Evolutionary conservation across 352 stramenopile genomes (phyloP).

Genomic region (Pythium volutum): DNA sequence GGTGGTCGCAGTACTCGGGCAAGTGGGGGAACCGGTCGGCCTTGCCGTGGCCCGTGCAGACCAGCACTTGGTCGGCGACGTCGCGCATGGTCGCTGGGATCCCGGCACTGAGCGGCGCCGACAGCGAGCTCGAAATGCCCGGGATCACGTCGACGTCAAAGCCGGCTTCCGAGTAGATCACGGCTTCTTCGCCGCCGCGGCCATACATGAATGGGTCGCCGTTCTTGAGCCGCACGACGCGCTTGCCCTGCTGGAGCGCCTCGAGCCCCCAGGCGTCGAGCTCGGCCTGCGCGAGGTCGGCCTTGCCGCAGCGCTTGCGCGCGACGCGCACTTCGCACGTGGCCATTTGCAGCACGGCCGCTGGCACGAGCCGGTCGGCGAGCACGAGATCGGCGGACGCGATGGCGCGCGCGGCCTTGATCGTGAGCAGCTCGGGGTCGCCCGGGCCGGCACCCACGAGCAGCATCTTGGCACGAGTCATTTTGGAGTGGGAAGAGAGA

Average conservation of each 20-base stretch:
- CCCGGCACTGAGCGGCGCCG: conserved; percentile 89
- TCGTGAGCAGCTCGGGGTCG: conserved; percentile 93
- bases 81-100: conserved; percentile 96
- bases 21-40: conserved; percentile 91
- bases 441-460: conserved; percentile 91
- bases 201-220: conserved; percentile 98
- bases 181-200: conserved; percentile 92
- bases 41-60: conserved; percentile 94
- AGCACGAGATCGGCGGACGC: conserved; percentile 91
- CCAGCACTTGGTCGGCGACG: conserved; percentile 91
- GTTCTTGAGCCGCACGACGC: conserved; percentile 96
- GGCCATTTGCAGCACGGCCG: conserved; percentile 89
- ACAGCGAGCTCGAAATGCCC: conserved; percentile 95
- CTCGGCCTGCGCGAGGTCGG: conserved; percentile 91
- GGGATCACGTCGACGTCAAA: conserved; percentile 87
- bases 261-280: conserved; percentile 94
- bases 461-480: conserved; percentile 47
- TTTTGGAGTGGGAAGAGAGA: neutral
- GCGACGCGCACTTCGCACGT: conserved; percentile 89
- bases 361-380: conserved; percentile 90
- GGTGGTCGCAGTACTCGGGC: conserved; percentile 93
- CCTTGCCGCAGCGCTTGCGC: conserved; percentile 93
- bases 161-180: conserved; percentile 69
- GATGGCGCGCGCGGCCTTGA: conserved; percentile 88
- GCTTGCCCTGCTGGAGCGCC: conserved; percentile 80